Evolutionary conservation across 257 asterid genomes (phyloP), one percentile per base, ranked within the genome.

Genomic region (Nicotiana knightiana): DNA sequence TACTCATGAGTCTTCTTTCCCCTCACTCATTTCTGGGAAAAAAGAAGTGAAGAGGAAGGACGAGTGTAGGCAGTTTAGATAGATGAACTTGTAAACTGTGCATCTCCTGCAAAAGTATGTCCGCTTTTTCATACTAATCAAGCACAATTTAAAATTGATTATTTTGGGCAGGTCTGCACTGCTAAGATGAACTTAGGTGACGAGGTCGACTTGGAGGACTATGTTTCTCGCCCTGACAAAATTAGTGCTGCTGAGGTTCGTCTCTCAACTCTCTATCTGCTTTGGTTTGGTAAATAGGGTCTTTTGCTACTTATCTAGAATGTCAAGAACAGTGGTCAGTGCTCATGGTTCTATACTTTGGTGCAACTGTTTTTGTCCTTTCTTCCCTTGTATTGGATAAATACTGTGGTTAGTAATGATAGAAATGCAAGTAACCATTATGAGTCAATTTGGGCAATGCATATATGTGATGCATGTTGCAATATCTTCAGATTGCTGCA

Each of bases 221-320:
- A 94, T 48, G 98, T 94, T 16, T 94, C 98, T 32, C 92, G 98
- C 53, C 98, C 97, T 15, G 98, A 94, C 85, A 94, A 94, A 85
- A 94, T 94, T 26, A 94, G 98, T 86, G 98, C 98, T 88, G 98
- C 98, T 73, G 96, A 94, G 97, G 98, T 94, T 70, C 53, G 91
- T 90, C 51, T 64, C 21, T 48, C 57, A 58, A 59, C 24, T 5
- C 65, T 80, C 6, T 21, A 71, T 71, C 61, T 71, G 16, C 26
- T 71, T 71, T 71, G 6, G 61, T 24, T 5, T 3, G 79, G 26
- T 15, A 71, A 53, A 46, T 32, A 71, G 59, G 79, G 13, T 71
- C 21, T 24, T 46, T 16, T 55, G 13, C 79, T 46, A 71, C 24
- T 70, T 53, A 53, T 12, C 58, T 53, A 53, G 58, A 53, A 12